Evolutionary conservation across 2,329 filamentous ascomycete genomes (phyloP).

Genomic region (Fusarium sulawesiense): DNA sequence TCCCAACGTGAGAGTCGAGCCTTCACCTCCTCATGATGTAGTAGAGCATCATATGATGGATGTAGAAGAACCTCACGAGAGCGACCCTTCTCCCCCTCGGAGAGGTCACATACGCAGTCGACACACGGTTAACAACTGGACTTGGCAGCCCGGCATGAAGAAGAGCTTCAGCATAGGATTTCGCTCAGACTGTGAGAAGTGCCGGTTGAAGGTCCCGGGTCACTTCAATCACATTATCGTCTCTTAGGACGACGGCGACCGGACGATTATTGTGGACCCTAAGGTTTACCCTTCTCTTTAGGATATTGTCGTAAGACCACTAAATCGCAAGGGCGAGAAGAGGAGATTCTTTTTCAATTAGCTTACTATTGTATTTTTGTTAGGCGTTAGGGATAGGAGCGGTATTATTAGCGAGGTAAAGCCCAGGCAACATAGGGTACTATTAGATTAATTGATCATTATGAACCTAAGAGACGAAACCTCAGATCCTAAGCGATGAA

Average conservation of each 20-base stretch:
- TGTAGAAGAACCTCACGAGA: conserved; percentile 51
- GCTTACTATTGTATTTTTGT: not conserved
- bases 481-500: too few species aligned
- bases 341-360: not conserved
- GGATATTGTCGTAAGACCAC: conserved; percentile 45
- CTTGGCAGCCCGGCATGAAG: conserved; percentile 72
- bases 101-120: conserved; percentile 69
- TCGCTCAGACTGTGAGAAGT: conserved; percentile 82
- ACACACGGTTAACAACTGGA: conserved; percentile 71
- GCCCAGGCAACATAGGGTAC: not conserved
- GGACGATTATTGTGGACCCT: conserved; percentile 45
- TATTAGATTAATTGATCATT: not conserved
- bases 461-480: not conserved
- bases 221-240: conserved; percentile 85
- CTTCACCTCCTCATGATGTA: conserved; percentile 52
- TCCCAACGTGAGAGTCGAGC: conserved; percentile 31
- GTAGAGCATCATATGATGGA: conserved; percentile 57
- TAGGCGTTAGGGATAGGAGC: not conserved
- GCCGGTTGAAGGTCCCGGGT: conserved; percentile 77
- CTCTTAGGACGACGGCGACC: conserved; percentile 57
- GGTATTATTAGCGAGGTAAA: not conserved
- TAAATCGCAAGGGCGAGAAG: conserved; percentile 29
- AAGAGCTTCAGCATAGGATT: conserved; percentile 82
- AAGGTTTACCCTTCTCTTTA: conserved; percentile 36
- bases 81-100: conserved; percentile 60